Percentiles rank a stretch among this genome's conserved stretches.
These are phyloP conservation scores for Corymbia citriodora DNA, from an alignment of 441 rosid species.

Conservation along the genomic window DNA sequence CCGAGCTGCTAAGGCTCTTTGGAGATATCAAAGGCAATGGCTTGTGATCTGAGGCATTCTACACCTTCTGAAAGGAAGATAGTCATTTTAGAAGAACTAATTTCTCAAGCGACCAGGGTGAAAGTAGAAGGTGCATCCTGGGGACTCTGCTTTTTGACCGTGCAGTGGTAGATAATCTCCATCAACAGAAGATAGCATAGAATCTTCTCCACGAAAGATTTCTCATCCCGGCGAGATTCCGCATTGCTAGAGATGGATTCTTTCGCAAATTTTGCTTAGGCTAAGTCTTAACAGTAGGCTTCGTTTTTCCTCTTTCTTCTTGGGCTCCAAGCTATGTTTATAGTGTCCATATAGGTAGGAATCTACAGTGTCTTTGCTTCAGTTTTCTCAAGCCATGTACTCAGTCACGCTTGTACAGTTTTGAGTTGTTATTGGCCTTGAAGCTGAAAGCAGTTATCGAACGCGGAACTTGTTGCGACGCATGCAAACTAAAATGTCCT, in stretches of 20 bases:
- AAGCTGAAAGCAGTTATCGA: background rate
- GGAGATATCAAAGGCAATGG: background rate
- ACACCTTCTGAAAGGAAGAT: background rate
- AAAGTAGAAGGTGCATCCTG: background rate
- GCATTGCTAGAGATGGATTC: background rate
- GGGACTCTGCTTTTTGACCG: background rate
- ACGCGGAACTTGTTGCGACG: background rate
- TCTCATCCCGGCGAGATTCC: background rate
- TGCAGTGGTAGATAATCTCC: background rate
- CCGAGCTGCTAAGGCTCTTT: background rate
- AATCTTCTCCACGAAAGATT: background rate
- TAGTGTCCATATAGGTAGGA: background rate
- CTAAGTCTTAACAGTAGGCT: background rate
- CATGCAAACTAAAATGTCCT: background rate
- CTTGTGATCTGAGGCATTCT: background rate
- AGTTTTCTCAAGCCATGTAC: background rate
- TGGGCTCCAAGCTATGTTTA: background rate
- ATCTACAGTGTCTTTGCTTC: background rate
- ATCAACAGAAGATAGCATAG: background rate
- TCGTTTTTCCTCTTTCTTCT: background rate
- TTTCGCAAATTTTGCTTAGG: background rate
- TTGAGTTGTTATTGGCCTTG: background rate
- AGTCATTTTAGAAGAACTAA: background rate
- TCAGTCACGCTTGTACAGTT: background rate
- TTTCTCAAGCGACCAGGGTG: background rate